Evolutionary conservation across 345 rosid genomes (phyloP), one percentile per base, ranked within the genome.

Genomic region (Salix purpurea): DNA sequence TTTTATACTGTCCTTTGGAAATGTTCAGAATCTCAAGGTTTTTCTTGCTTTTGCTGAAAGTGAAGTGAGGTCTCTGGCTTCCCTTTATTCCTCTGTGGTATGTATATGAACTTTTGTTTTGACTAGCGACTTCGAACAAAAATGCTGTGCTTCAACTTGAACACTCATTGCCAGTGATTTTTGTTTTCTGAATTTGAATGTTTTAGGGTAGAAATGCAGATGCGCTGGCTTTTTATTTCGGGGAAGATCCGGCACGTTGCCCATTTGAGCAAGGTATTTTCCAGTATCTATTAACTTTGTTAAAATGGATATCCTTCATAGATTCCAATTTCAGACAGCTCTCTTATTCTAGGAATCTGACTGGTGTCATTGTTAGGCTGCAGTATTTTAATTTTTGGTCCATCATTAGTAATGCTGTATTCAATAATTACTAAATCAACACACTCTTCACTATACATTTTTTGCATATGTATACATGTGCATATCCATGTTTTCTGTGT

Each of bases 181-280:
- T 58, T 39, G 40, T 18, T 42, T 66, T 70, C 39, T 67, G 81
- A 74, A 78, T 82, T 76, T 76, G 58, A 24, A 74, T 78, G 67
- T 65, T 76, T 62, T 40, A 42, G 44, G 82, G 70, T 65, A 90
- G 92, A 79, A 94, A 94, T 86, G 99, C 99, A 69, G 97, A 96
- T 89, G 96, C 94, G 74, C 97, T 96, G 83, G 97, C 92, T 12
- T 83, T 86, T 71, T 96, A 96, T 74, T 96, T 96, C 76, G 93
- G 94, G 4, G 99, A 96, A 90, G 99, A 96, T 88, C 99, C 99
- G 21, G 92, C 90, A 28, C 91, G 94, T 30, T 94, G 90, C 82
- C 97, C 97, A 4, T 94, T 94, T 87, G 99, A 96, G 84, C 99
- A 96, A 94, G 99, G 99, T 92, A 87, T 32, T 21, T 18, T 58